Conservation (phyloP, 2,329 filamentous ascomycete species). For the Arthrobotrys megalospora region DNA sequence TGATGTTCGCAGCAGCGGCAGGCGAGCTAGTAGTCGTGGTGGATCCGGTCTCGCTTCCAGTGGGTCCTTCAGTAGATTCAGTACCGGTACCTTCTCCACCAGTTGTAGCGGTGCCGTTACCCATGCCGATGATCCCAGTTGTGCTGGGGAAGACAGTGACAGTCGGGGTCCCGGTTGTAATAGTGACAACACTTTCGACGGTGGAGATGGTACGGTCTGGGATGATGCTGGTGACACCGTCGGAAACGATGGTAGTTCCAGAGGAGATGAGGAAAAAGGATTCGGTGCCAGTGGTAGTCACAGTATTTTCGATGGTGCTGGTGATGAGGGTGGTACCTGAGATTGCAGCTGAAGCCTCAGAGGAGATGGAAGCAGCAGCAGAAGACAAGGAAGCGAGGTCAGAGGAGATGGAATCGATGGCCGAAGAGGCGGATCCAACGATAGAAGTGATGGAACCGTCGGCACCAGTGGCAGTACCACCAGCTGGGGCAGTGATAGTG, state of each 20-base stretch:
- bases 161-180: background rate
- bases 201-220: constrained; percentile 46
- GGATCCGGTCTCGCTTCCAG: constrained; percentile 14
- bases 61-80: background rate
- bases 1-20: constrained; percentile 53
- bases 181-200: constrained; percentile 34
- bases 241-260: constrained; percentile 48
- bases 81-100: constrained; percentile 12
- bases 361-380: constrained; percentile 32
- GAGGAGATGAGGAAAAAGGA: constrained; percentile 48
- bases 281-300: constrained; percentile 51
- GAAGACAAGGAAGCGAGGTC: constrained; percentile 35
- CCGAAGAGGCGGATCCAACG: constrained; percentile 33
- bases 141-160: constrained; percentile 28
- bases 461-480: background rate
- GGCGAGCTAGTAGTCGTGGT: constrained; percentile 34
- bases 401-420: constrained; percentile 35
- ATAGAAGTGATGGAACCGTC: constrained; percentile 32
- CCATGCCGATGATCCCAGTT: constrained; percentile 28
- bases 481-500: constrained; percentile 21
- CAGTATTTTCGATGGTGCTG: constrained; percentile 29
- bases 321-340: constrained; percentile 51
- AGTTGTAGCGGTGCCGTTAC: constrained; percentile 18
- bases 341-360: constrained; percentile 37
- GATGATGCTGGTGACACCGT: constrained; percentile 40